These are phyloP conservation scores for Chrysanthemum makinoi DNA, from an alignment of 129 eudicot genomes.

Conservation along the genomic window DNA sequence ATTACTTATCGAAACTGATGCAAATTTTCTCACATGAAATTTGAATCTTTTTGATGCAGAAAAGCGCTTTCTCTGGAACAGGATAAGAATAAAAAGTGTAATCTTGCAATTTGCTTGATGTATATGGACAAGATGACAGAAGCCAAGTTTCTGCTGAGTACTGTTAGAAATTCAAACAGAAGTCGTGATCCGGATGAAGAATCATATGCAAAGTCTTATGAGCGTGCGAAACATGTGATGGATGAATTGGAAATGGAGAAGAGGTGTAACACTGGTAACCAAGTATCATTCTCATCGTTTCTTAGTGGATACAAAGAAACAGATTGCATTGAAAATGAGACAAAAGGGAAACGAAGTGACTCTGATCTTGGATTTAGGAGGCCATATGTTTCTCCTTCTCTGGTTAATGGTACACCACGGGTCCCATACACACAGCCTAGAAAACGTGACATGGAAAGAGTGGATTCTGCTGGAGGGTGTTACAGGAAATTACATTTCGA, in stretches of 20 bases:
- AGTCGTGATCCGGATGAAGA: conserved; percentile 51
- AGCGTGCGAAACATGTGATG: conserved; percentile 69
- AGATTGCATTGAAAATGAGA: conserved; percentile 8
- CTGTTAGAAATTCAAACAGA: conserved; percentile 34
- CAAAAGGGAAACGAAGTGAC: conserved; percentile 9
- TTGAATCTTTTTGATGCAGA: conserved; percentile 34
- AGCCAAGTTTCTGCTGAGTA: conserved; percentile 67
- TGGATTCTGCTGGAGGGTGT: conserved; percentile 35
- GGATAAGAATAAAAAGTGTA: conserved; percentile 88
- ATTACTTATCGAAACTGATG: too few species aligned
- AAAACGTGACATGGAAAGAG: conserved; percentile 25
- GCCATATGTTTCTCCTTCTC: conserved; percentile 33
- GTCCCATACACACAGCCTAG: conserved; percentile 60
- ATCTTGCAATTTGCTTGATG: conserved; percentile 84
- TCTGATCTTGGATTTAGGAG: conserved; percentile 24
- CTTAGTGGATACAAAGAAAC: conserved; percentile 30
- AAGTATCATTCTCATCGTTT: conserved; percentile 36
- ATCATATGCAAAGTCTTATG: conserved; percentile 62
- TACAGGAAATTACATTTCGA: conserved; percentile 46
- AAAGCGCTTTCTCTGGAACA: conserved; percentile 75
- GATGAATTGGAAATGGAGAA: conserved; percentile 52
- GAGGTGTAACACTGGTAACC: conserved; percentile 9
- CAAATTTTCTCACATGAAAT: neutral
- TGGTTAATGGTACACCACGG: conserved; percentile 28
- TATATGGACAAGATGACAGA: conserved; percentile 62